Evolutionary conservation across 2,329 filamentous ascomycete genomes (phyloP), one percentile per base, ranked within the genome.

Genomic region (Chalara sp.): DNA sequence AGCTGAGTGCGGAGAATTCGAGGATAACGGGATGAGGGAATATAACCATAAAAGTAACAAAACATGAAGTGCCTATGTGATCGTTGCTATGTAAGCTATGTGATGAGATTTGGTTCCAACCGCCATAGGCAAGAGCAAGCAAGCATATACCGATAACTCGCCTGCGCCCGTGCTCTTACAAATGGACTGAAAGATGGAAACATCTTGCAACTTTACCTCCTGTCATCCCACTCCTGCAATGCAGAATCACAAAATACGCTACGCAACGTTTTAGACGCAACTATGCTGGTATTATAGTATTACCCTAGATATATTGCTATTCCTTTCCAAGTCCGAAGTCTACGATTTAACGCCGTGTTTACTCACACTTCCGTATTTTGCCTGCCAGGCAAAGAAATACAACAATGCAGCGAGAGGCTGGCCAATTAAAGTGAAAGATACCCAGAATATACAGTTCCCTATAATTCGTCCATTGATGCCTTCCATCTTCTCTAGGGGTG

Each of bases 311-410:
- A 21, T 21, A 21, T 21, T 21, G 21, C 21, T 21, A 21, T 21
- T 21, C 21, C 21, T 21, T 21, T 21, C 21, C 21, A 21, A 21
- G 21, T 21, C 3, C 21, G 21, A 32, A 47, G 32, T 46, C 39
- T 50, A 53, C 32, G 21, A n/a, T 52, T 49, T 51, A 30, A 44
- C 41, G 29, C 29, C 29, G 41, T 48, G 48, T 45, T 58, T 60
- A 58, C 79, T 88, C 28, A 91, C 85, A 61, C 85, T 90, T 10
- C 93, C 93, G 66, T 96, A 96, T 72, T 97, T 97, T 50, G 89
- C 89, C 71, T 97, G 92, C 92, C 93, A 99, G 1, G 91, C 91
- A 66, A 97, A 97, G 68, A 96, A 99, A 68, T 99, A 99, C 66
- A 95, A 76, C 53, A 99, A 72, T 0, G 89, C 91, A 1, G 89